A percentile compares a stretch with the other conserved stretches of the same genome.
Conservation (phyloP, 768 basidiomycete species). For the Auricularia sp. region DNA sequence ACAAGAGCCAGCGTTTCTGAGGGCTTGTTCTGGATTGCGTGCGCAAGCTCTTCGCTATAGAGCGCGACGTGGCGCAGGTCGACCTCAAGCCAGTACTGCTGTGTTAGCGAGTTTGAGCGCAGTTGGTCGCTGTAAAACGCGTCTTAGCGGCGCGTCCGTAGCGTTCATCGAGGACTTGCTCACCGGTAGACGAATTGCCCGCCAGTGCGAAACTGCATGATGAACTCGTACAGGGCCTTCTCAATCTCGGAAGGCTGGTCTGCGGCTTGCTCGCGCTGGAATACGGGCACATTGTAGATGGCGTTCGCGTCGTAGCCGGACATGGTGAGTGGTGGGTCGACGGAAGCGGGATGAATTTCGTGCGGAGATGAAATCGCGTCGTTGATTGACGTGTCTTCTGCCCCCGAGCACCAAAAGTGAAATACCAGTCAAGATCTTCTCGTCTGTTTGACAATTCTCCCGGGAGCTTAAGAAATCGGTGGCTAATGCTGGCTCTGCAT, state of each 20-base stretch:
- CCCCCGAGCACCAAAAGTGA: neutral
- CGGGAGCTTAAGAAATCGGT: too few species aligned
- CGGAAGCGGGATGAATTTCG: neutral
- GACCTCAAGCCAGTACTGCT: constrained; percentile 80
- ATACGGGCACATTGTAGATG: constrained; percentile 73
- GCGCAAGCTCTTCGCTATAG: constrained; percentile 91
- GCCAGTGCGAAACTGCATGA: constrained; percentile 79
- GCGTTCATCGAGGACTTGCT: neutral
- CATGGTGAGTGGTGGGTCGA: constrained; percentile 34
- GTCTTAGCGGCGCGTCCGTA: constrained; percentile 8
- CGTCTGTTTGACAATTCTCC: too few species aligned
- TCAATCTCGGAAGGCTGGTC: constrained; percentile 77
- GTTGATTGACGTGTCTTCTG: neutral
- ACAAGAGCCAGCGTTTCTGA: constrained; percentile 85
- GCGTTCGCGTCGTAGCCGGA: constrained; percentile 81
- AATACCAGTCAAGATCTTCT: neutral
- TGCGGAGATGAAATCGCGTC: neutral
- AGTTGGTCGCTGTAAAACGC: constrained; percentile 58
- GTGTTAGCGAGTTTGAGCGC: constrained; percentile 78
- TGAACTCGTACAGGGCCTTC: constrained; percentile 72
- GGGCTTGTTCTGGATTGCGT: constrained; percentile 81
- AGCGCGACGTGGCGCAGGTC: constrained; percentile 62
- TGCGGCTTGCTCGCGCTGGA: constrained; percentile 49
- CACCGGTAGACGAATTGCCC: constrained; percentile 87
- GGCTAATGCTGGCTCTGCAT: too few species aligned